A percentile compares a stretch with the other conserved stretches of the same genome.
phyloP scores from a whole-genome alignment of 352 stramenopile genomes.

The Globisporangium parvum region DNA sequence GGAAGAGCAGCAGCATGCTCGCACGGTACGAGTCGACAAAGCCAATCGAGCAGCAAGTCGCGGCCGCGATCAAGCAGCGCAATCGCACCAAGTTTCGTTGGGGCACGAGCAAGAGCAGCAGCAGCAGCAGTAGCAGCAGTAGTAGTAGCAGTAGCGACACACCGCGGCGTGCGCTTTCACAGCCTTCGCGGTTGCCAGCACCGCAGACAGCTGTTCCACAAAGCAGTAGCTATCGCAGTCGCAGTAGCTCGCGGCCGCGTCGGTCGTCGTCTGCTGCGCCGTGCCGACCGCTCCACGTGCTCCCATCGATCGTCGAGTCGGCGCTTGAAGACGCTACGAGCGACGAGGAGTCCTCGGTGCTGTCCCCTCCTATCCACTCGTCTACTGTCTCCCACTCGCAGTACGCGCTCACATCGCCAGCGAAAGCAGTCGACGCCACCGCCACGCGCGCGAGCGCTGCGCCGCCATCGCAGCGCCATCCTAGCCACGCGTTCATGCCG shows the following conservation, averaged over 20 bases:
- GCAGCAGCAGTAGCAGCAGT: not conserved
- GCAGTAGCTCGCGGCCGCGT: not conserved
- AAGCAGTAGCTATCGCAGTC: too few species aligned
- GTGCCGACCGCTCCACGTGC: not conserved
- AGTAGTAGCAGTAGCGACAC: not conserved
- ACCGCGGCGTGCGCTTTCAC: too few species aligned
- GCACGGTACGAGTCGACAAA: conserved; percentile 15
- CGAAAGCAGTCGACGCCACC: not conserved
- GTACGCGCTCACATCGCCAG: not conserved
- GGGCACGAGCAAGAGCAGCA: conserved; percentile 5
- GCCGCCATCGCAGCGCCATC: not conserved
- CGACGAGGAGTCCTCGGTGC: conserved; percentile 2
- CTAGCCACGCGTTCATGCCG: not conserved
- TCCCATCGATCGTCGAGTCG: conserved; percentile 11
- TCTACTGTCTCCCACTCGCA: not conserved
- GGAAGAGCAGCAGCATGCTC: not conserved
- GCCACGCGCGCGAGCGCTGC: not conserved
- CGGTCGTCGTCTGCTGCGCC: not conserved
- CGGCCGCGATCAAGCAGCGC: conserved; percentile 11
- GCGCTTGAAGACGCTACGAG: conserved; percentile 10
- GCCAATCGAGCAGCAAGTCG: conserved; percentile 10
- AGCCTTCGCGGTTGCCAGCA: too few species aligned
- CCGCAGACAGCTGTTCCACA: too few species aligned
- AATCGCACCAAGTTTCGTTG: conserved; percentile 12
- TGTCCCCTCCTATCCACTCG: not conserved